Base-by-base conservation (phyloP, 2,329 filamentous ascomycete species). In the Venturia carpophila region DNA sequence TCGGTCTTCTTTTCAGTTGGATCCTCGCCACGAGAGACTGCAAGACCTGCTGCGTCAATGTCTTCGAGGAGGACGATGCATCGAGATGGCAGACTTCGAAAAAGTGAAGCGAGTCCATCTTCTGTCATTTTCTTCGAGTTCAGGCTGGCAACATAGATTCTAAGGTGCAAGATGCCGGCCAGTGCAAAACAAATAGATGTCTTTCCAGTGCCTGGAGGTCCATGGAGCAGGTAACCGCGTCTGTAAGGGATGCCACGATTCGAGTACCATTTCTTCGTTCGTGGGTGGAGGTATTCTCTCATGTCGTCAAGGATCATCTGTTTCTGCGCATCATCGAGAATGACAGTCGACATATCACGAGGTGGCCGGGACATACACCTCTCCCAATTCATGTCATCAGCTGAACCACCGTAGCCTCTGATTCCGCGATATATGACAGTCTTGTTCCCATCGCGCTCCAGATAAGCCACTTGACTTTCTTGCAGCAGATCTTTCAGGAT, bases 241-340 rank as follows among this genome's bases (percentile, higher is more conserved):
- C 91, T 84, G 73, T 95, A 95, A 0, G 92, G 91, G 39, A 96
- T 94, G 0, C 92, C 91, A 6, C 91, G 83, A 69, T 90, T 89
- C 0, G 87, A 82, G 72, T 96, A 96, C 90, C 91, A 96, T 24
- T 86, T 80, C 1, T 85, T 83, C 0, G 86, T 90, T 0, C 80
- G 78, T 0, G 89, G 88, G 64, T 91, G 84, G 0, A 94, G 79
- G 34, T 62, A 67, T 63, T 58, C 34, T 24, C 43, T 56, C 27
- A 66, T 58, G 52, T 67, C 65, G 5, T 37, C 39, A 17, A 67
- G 49, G 15, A 67, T n/a, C 37, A 24, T 56, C 37, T 39, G 24
- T 45, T 66, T 66, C 24, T 42, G 24, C 2, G 30, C 24, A n/a
- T 60, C 49, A 17, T 66, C 65, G 27, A 65, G 45, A 49, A 45